Evolutionary conservation across 2,329 filamentous ascomycete genomes (phyloP).

Genomic region (Aspergillus uvarum): DNA sequence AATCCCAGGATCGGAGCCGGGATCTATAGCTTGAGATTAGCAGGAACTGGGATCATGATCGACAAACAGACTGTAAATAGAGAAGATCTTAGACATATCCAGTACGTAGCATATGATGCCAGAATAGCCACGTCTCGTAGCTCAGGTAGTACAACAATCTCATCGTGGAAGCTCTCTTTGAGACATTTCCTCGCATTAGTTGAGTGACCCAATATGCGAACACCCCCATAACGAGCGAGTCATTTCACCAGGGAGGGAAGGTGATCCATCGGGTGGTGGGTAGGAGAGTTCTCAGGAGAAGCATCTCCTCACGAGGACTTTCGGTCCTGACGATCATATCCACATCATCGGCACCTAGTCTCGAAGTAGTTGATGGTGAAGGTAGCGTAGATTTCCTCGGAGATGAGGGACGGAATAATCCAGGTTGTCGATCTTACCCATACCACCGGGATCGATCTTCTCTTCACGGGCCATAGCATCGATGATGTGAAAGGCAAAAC

Average conservation of each 20-base stretch:
- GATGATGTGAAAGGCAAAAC: background rate
- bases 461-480: background rate
- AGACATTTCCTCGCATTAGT: background rate
- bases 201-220: slow-evolving; percentile 6
- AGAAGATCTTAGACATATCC: background rate
- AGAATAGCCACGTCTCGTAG: too few species aligned
- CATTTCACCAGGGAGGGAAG: background rate
- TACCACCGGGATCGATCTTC: background rate
- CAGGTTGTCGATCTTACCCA: background rate
- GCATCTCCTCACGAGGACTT: background rate
- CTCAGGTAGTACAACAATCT: too few species aligned
- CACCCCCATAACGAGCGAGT: slow-evolving; percentile 4
- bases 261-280: background rate
- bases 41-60: slow-evolving; percentile 17
- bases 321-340: background rate
- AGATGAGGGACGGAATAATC: background rate
- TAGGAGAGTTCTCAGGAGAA: background rate
- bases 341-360: background rate
- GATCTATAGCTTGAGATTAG: slow-evolving; percentile 16
- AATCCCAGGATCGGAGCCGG: slow-evolving; percentile 18
- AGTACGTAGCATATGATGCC: background rate
- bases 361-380: slow-evolving; percentile 3
- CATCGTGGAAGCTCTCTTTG: too few species aligned
- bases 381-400: background rate
- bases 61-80: slow-evolving; percentile 5